Evolutionary conservation across 805 yeast species (phyloP).

Genomic region (Jamesozyma lodderae): DNA sequence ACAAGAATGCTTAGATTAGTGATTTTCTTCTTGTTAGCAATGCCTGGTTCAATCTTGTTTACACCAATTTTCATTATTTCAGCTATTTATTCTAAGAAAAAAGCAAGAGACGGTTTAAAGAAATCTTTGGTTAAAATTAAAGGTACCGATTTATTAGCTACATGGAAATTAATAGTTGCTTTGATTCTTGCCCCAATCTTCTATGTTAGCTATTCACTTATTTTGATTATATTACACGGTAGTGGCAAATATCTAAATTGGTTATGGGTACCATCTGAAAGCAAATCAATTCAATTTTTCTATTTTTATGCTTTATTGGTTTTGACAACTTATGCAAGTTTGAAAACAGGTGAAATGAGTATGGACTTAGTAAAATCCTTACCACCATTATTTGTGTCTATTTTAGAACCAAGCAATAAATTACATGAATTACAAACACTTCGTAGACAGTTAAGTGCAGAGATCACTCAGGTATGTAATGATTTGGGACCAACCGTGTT

Average conservation of each 20-base stretch:
- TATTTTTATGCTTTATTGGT: conserved; percentile 50
- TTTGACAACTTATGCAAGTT: conserved; percentile 76
- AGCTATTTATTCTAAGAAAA: conserved; percentile 55
- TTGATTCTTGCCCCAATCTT: conserved; percentile 78
- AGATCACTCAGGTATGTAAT: conserved; percentile 73
- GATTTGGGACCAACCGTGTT: conserved; percentile 76
- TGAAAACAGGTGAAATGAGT: conserved; percentile 85
- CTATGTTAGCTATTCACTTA: conserved; percentile 63
- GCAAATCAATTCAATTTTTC: conserved; percentile 30
- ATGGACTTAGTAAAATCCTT: conserved; percentile 75
- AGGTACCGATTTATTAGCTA: conserved; percentile 86
- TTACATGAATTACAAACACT: conserved; percentile 45
- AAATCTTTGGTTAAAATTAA: conserved; percentile 83
- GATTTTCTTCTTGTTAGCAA: conserved; percentile 48
- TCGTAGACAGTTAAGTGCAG: conserved; percentile 53
- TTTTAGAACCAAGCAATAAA: conserved; percentile 35
- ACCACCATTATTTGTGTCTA: conserved; percentile 52
- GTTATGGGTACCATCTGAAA: conserved; percentile 27
- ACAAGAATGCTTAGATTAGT: conserved; percentile 45
- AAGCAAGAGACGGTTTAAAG: conserved; percentile 74
- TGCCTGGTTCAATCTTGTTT: conserved; percentile 80
- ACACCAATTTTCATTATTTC: conserved; percentile 78
- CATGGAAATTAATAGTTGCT: conserved; percentile 88
- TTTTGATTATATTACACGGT: conserved; percentile 29
- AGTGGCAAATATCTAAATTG: conserved; percentile 17